These are phyloP conservation scores for Ustilago esculenta DNA, from an alignment of 1,284 basidiomycete genomes.

Conservation along the genomic window DNA sequence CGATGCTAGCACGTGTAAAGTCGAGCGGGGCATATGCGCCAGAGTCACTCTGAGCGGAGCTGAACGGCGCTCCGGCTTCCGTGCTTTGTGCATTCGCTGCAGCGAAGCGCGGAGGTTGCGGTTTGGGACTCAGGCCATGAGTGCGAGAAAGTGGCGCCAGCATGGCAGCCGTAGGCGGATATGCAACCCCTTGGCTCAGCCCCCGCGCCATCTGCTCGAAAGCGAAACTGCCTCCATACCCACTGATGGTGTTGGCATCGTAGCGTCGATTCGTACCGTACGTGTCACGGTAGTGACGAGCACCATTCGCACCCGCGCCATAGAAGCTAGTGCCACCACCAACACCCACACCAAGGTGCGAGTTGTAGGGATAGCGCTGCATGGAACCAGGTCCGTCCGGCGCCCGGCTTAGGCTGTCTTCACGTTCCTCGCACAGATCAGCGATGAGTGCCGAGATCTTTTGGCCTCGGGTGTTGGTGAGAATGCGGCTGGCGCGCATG, in stretches of 20 bases:
- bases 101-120: constrained; percentile 35
- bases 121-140: constrained; percentile 54
- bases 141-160: constrained; percentile 61
- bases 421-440: constrained; percentile 65
- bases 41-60: constrained; percentile 52
- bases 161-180: constrained; percentile 61
- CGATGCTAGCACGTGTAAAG: constrained; percentile 32
- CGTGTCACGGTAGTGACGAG: constrained; percentile 35
- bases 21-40: constrained; percentile 36
- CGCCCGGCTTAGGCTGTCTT: constrained; percentile 62
- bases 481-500: constrained; percentile 85
- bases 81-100: constrained; percentile 7
- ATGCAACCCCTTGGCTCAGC: constrained; percentile 53
- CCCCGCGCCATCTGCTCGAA: constrained; percentile 65
- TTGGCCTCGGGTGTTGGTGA: constrained; percentile 52
- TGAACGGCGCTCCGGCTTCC: constrained; percentile 22
- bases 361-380: constrained; percentile 29
- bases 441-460: constrained; percentile 57
- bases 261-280: constrained; percentile 41
- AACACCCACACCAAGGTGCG: constrained; percentile 19
- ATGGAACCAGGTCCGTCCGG: constrained; percentile 51
- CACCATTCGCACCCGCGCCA: constrained; percentile 14
- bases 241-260: constrained; percentile 40
- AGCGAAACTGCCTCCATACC: constrained; percentile 58
- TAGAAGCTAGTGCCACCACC: constrained; percentile 24